Evolutionary conservation across 2,329 filamentous ascomycete genomes (phyloP).

Genomic region (Chaetomiaceae sp.): DNA sequence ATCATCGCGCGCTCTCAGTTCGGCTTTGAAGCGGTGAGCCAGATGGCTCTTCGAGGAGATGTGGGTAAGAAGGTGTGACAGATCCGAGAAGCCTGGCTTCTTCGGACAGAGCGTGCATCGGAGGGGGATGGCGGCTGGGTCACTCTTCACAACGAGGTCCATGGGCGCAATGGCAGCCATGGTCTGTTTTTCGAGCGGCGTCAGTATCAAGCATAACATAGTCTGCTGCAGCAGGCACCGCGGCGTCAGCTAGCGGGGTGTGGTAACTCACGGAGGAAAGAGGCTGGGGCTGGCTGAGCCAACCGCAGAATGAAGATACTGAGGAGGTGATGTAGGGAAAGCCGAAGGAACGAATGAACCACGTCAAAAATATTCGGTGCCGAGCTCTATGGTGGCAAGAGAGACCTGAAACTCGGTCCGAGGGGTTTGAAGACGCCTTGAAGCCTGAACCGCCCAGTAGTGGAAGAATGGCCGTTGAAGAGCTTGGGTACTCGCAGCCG

Average conservation of each 20-base stretch:
- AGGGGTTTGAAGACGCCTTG: neutral
- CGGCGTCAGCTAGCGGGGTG: neutral
- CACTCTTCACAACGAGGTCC: constrained; percentile 16
- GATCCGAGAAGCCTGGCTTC: constrained; percentile 75
- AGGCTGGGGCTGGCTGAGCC: neutral
- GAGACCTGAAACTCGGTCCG: constrained; percentile 9
- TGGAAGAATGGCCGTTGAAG: no score
- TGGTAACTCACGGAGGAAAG: constrained; percentile 16
- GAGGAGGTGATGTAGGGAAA: constrained; percentile 1
- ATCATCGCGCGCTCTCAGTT: constrained; percentile 64
- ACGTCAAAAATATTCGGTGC: neutral
- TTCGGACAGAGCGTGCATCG: constrained; percentile 79
- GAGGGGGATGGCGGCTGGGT: constrained; percentile 51
- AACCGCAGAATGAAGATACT: constrained; percentile 13
- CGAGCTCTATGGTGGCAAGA: constrained; percentile 11
- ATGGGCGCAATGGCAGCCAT: constrained; percentile 34
- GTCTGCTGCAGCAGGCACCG: neutral
- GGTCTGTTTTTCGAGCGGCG: constrained; percentile 19
- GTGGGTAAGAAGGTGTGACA: constrained; percentile 88
- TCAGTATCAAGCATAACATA: constrained; percentile 7
- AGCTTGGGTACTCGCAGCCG: neutral
- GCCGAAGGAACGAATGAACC: neutral
- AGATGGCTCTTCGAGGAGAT: constrained; percentile 90
- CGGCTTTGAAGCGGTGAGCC: constrained; percentile 73
- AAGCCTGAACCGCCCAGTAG: no score